phyloP scores from a whole-genome alignment of 495 filamentous ascomycete genomes.

The Penicillium canescens region DNA sequence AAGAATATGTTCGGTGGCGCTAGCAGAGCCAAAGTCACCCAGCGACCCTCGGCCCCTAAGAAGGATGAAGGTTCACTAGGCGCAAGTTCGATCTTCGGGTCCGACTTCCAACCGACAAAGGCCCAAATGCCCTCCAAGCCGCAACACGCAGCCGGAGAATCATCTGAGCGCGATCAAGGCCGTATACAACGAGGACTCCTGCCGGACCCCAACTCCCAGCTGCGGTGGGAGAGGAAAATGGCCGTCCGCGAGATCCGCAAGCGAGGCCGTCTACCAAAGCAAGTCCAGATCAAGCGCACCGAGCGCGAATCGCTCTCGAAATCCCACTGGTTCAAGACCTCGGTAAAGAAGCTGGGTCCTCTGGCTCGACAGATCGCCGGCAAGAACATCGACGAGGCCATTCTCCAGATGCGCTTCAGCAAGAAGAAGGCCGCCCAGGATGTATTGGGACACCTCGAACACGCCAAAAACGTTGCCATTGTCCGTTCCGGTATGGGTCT shows the following conservation, averaged over 20 bases:
- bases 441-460: conserved; percentile 71
- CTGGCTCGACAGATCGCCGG: conserved; percentile 85
- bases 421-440: conserved; percentile 90
- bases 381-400: conserved; percentile 88
- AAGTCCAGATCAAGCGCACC: conserved; percentile 63
- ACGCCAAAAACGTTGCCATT: conserved; percentile 75
- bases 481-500: conserved; percentile 82
- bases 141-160: conserved; percentile 18
- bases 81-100: conserved; percentile 44
- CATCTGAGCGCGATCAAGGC: conserved; percentile 40
- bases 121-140: conserved; percentile 30
- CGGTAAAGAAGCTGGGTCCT: conserved; percentile 81
- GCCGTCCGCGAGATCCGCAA: conserved; percentile 68
- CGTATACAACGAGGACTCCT: conserved; percentile 60
- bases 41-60: conserved; percentile 28
- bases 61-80: conserved; percentile 38
- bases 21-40: conserved; percentile 29
- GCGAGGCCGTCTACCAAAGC: conserved; percentile 64
- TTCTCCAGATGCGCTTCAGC: conserved; percentile 91
- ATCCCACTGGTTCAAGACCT: conserved; percentile 72
- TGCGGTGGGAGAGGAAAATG: conserved; percentile 80
- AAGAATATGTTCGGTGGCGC: conserved; percentile 42
- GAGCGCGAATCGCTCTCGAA: conserved; percentile 68
- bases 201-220: conserved; percentile 64
- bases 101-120: conserved; percentile 29